Evolutionary conservation across 2,329 filamentous ascomycete genomes (phyloP).

Genomic region (Colletotrichum karsti): DNA sequence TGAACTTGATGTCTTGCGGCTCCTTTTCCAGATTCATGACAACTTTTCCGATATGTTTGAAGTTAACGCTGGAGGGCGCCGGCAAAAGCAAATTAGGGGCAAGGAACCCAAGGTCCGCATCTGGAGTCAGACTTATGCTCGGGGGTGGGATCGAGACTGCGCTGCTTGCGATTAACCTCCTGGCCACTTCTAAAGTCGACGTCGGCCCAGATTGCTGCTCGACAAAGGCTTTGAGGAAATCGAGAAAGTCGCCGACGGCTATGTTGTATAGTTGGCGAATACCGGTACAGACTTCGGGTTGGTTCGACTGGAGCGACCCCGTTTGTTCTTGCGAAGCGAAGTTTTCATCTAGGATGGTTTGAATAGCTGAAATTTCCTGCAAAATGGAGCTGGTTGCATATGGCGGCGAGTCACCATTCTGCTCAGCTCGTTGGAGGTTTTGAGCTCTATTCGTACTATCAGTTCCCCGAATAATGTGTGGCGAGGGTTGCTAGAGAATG

Average conservation of each 20-base stretch:
- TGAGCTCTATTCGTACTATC: background rate
- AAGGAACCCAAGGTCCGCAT: background rate
- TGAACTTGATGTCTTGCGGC: conserved; percentile 14
- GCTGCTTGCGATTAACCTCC: background rate
- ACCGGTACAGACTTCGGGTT: too few species aligned
- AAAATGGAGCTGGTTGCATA: conserved; percentile 11
- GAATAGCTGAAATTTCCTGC: conserved; percentile 15
- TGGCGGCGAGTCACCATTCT: conserved; percentile 18
- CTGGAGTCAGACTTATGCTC: background rate
- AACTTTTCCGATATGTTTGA: conserved; percentile 13
- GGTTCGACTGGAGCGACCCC: background rate
- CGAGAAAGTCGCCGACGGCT: background rate
- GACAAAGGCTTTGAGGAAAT: background rate
- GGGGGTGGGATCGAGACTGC: background rate
- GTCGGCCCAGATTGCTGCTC: background rate
- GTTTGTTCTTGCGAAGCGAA: background rate
- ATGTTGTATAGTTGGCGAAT: background rate
- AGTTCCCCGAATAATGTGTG: too few species aligned
- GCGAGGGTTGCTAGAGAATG: too few species aligned
- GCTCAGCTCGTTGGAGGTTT: conserved; percentile 1
- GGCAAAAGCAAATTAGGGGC: background rate
- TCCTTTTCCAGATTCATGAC: conserved; percentile 23
- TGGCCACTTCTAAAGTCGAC: background rate
- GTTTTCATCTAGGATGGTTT: background rate
- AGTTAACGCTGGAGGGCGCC: background rate